Evolutionary conservation across 805 yeast genomes (phyloP).

Genomic region (Saturnispora serradocipensis): DNA sequence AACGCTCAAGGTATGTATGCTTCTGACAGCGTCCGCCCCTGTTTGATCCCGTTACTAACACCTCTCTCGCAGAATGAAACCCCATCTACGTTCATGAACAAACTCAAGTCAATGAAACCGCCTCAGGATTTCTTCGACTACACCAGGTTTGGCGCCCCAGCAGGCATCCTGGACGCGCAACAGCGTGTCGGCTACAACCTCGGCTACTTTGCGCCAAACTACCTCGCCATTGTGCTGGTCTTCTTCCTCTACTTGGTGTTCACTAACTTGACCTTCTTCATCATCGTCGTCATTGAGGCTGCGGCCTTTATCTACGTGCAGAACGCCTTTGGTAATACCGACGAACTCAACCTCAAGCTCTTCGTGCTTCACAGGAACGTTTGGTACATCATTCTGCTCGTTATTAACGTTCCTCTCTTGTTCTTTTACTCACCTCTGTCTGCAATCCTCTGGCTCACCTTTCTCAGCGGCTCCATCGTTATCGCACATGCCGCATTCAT

Average conservation of each 20-base stretch:
- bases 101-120: slow-evolving; percentile 63
- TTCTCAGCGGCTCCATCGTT: slow-evolving; percentile 72
- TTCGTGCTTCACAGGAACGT: slow-evolving; percentile 68
- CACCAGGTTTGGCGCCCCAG: slow-evolving; percentile 77
- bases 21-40: background rate
- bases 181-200: slow-evolving; percentile 76
- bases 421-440: slow-evolving; percentile 84
- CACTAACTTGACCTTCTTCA: slow-evolving; percentile 71
- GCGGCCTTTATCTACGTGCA: slow-evolving; percentile 37
- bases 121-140: slow-evolving; percentile 88
- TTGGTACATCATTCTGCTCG: slow-evolving; percentile 71
- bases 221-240: slow-evolving; percentile 56
- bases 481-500: slow-evolving; percentile 81
- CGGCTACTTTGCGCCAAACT: slow-evolving; percentile 79
- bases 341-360: slow-evolving; percentile 28
- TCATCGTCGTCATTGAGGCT: slow-evolving; percentile 48
- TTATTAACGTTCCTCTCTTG: slow-evolving; percentile 42
- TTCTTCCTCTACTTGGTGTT: slow-evolving; percentile 71
- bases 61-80: slow-evolving; percentile 22
- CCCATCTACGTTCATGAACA: slow-evolving; percentile 42
- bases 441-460: slow-evolving; percentile 85
- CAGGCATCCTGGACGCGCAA: slow-evolving; percentile 73
- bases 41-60: background rate
- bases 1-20: slow-evolving; percentile 22
- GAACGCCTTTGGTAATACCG: slow-evolving; percentile 21